Evolutionary conservation across 495 filamentous ascomycete species (phyloP).

Genomic region (Aspergillus coremiiformis): DNA sequence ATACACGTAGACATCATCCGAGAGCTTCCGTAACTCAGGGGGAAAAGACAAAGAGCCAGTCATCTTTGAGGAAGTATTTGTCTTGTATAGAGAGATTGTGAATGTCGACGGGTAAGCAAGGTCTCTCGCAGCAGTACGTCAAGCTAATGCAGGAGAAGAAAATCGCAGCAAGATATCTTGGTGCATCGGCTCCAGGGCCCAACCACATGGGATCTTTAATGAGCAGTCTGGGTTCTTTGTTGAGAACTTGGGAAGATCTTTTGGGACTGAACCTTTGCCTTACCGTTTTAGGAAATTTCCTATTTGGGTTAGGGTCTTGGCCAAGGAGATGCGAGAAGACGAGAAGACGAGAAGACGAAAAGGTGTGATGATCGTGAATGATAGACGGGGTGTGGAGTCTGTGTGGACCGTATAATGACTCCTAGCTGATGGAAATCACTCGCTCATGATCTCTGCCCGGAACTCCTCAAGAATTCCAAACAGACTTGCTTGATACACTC

Average conservation of each 20-base stretch:
- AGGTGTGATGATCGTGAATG: too few relatives aligned
- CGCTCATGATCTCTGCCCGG: neutral
- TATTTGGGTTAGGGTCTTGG: conserved; percentile 8
- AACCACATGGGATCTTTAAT: neutral
- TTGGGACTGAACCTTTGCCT: conserved; percentile 10
- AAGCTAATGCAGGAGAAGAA: neutral
- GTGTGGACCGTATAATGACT: neutral
- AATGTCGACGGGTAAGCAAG: too few relatives aligned
- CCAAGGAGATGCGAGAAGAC: neutral
- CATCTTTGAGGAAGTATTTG: neutral
- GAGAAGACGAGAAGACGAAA: too few relatives aligned
- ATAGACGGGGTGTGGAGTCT: too few relatives aligned
- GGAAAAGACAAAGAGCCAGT: neutral
- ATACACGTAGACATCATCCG: conserved; percentile 7
- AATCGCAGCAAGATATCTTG: neutral
- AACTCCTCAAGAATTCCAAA: neutral
- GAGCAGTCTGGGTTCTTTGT: neutral
- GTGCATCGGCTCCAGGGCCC: neutral
- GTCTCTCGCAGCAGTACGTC: neutral
- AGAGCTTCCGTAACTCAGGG: conserved; percentile 1
- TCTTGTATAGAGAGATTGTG: too few relatives aligned
- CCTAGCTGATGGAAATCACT: neutral
- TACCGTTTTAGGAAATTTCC: conserved; percentile 15
- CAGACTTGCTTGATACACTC: neutral
- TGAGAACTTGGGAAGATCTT: neutral